Conservation (phyloP, 2,329 filamentous ascomycete species). For the Alternaria novae-zelandiae region DNA sequence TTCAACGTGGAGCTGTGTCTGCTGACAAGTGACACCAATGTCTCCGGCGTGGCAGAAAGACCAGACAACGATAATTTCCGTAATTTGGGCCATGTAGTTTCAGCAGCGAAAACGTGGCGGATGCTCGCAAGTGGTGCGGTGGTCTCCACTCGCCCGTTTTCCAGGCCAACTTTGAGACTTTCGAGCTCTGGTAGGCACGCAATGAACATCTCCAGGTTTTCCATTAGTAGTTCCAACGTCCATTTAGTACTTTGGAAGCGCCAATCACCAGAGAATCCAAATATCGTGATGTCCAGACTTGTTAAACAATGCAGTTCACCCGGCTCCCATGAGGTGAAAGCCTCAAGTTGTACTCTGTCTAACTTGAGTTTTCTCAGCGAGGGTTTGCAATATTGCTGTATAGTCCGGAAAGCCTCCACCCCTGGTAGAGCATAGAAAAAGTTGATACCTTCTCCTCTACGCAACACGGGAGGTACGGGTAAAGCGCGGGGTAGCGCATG, state of each 20-base stretch:
- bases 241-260: background rate
- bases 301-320: background rate
- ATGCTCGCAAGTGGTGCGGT: background rate
- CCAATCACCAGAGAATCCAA: background rate
- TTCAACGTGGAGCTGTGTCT: slow-evolving; percentile 15
- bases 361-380: slow-evolving; percentile 3
- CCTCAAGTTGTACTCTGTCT: background rate
- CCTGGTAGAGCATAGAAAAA: background rate
- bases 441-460: slow-evolving; percentile 6
- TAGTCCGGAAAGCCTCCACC: background rate
- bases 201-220: background rate
- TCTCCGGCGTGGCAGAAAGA: slow-evolving; percentile 3
- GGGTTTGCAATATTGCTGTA: background rate
- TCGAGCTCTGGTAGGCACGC: background rate
- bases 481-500: background rate
- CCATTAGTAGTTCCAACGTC: background rate
- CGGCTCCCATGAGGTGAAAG: background rate
- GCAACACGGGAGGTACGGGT: background rate
- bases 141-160: no score
- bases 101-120: background rate
- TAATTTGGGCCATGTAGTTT: slow-evolving; percentile 7
- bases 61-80: slow-evolving; percentile 13
- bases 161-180: slow-evolving; percentile 9
- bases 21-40: slow-evolving; percentile 5
- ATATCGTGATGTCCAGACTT: slow-evolving; percentile 6